A percentile compares a stretch with the other conserved stretches of the same genome.
phyloP scores from a whole-genome alignment of 257 asterid species.

The Plantago elongata region DNA sequence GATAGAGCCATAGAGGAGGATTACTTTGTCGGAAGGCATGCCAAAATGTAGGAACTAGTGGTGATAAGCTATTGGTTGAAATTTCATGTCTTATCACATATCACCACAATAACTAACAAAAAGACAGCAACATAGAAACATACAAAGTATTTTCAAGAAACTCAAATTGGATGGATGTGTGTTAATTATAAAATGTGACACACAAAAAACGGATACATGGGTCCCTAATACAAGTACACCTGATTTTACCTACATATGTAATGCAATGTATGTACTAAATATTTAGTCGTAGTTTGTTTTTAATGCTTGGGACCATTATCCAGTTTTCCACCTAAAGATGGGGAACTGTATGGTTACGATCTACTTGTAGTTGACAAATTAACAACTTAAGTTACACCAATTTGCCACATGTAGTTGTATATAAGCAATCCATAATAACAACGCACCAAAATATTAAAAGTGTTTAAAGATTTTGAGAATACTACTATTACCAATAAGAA shows the following conservation, averaged over 20 bases:
- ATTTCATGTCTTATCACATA: constrained; percentile 26
- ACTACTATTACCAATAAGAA: too few relatives aligned
- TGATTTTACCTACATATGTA: not conserved
- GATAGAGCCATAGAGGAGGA: too few relatives aligned
- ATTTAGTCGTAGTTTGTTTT: not conserved
- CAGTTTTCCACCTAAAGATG: not conserved
- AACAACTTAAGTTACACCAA: too few relatives aligned
- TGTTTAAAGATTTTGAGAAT: too few relatives aligned
- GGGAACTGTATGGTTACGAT: too few relatives aligned
- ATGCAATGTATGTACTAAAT: not conserved
- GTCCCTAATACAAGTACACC: constrained; percentile 12
- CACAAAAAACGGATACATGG: constrained; percentile 19
- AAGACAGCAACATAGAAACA: constrained; percentile 1
- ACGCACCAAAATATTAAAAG: too few relatives aligned
- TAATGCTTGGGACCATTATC: constrained; percentile 5
- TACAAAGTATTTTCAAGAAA: constrained; percentile 16
- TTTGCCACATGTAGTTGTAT: too few relatives aligned
- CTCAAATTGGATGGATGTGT: constrained; percentile 16
- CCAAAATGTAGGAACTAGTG: constrained; percentile 18
- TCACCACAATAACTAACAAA: constrained; percentile 10
- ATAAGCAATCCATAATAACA: too few relatives aligned
- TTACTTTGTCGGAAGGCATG: constrained; percentile 36
- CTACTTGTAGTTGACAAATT: too few relatives aligned
- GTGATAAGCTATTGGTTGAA: constrained; percentile 32
- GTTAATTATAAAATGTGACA: constrained; percentile 17